A percentile compares a stretch with the other conserved stretches of the same genome.
These are phyloP conservation scores for Coniochaeta sp. DNA, from an alignment of 2,329 filamentous ascomycete species.

Conservation along the genomic window DNA sequence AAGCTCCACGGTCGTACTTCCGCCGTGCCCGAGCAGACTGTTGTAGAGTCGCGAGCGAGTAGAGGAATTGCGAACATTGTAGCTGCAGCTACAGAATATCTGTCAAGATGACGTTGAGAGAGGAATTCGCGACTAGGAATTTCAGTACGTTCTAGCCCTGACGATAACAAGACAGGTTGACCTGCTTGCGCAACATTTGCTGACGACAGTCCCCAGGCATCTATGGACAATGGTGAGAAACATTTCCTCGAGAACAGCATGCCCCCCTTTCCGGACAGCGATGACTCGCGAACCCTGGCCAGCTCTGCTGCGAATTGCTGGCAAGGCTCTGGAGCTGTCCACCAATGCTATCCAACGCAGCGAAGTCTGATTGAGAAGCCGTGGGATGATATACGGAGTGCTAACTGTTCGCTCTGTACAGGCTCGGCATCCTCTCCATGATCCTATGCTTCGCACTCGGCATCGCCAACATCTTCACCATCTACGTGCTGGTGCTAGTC, in stretches of 20 bases:
- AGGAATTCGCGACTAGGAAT: conserved; percentile 66
- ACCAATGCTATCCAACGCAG: too few species aligned
- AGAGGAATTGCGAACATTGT: neutral
- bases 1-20: neutral
- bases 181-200: conserved; percentile 8
- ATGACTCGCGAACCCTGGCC: neutral
- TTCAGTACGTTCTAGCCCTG: conserved; percentile 50
- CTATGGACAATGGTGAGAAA: conserved; percentile 72
- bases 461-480: conserved; percentile 59
- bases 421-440: conserved; percentile 64
- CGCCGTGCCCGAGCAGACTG: neutral
- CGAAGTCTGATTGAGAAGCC: too few species aligned
- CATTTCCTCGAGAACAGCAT: neutral
- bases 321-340: neutral
- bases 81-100: conserved; percentile 8
- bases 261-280: neutral
- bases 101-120: conserved; percentile 60
- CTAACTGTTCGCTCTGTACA: conserved; percentile 24
- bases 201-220: conserved; percentile 48
- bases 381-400: neutral
- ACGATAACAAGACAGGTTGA: neutral
- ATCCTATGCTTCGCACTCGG: conserved; percentile 63
- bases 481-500: conserved; percentile 38
- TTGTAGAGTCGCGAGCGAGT: neutral
- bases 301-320: neutral